Percentiles rank a stretch among this genome's conserved stretches.
Evolutionary conservation across 495 filamentous ascomycete species (phyloP).

Genomic region (Neurospora sp.): DNA sequence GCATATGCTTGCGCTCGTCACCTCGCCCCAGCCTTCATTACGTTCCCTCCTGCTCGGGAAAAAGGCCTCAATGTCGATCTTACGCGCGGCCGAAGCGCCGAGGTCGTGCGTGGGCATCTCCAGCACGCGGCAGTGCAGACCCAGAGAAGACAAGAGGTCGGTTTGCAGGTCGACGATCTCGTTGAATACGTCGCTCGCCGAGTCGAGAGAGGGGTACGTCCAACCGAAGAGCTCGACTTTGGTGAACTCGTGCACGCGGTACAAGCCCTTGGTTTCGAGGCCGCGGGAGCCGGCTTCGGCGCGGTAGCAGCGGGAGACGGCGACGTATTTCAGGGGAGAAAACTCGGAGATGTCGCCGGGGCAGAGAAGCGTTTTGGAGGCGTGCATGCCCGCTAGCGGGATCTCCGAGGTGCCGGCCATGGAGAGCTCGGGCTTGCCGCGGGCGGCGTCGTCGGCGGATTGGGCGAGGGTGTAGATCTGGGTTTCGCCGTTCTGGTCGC

Average conservation of each 20-base stretch:
- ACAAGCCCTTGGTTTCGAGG: conserved; percentile 84
- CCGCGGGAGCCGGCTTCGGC: conserved; percentile 89
- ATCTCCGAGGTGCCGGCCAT: conserved; percentile 90
- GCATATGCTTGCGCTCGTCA: conserved; percentile 82
- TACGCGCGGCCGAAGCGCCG: conserved; percentile 75
- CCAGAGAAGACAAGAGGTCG: conserved; percentile 64
- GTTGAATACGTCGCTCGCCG: conserved; percentile 52
- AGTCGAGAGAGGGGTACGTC: conserved; percentile 42
- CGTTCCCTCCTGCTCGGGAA: conserved; percentile 71
- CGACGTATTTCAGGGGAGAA: conserved; percentile 70
- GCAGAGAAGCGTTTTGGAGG: conserved; percentile 52
- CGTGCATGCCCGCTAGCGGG: conserved; percentile 83
- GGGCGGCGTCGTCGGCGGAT: conserved; percentile 42
- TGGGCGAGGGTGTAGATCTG: conserved; percentile 77
- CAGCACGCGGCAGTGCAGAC: conserved; percentile 76
- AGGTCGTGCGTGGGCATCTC: conserved; percentile 89
- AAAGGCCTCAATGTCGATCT: conserved; percentile 86
- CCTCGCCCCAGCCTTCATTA: conserved; percentile 85
- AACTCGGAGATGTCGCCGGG: conserved; percentile 25
- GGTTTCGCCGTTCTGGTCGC: conserved; percentile 82
- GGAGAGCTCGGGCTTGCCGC: conserved; percentile 53
- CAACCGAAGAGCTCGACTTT: conserved; percentile 97
- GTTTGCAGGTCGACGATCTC: conserved; percentile 80
- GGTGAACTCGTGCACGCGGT: conserved; percentile 98
- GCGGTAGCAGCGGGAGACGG: conserved; percentile 78